phyloP scores from a whole-genome alignment of 441 rosid species.

The Corymbia calophylla region DNA sequence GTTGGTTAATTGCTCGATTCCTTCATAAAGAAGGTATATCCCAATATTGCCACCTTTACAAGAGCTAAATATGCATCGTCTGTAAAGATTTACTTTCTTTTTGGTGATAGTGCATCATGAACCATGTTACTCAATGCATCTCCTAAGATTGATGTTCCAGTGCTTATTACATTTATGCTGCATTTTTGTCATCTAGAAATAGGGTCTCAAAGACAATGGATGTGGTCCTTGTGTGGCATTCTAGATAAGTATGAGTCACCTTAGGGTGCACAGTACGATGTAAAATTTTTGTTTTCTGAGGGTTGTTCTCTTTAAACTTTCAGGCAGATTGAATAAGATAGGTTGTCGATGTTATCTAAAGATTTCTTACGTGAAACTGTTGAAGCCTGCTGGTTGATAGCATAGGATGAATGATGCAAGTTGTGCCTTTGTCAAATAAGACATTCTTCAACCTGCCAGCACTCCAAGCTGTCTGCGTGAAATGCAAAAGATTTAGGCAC shows the following conservation, averaged over 20 bases:
- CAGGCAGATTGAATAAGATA: neutral
- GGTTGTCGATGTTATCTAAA: neutral
- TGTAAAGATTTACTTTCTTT: neutral
- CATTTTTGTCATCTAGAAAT: neutral
- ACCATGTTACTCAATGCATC: neutral
- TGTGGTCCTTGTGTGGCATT: neutral
- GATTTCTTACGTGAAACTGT: neutral
- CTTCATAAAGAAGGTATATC: conserved; percentile 55
- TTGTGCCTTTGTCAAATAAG: neutral
- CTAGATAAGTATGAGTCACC: neutral
- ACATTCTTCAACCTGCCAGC: neutral
- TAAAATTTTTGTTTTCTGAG: neutral
- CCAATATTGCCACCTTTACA: neutral
- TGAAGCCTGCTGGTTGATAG: neutral
- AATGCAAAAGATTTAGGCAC: neutral
- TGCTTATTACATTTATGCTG: neutral
- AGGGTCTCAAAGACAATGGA: neutral
- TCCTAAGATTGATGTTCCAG: neutral
- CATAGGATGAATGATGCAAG: neutral
- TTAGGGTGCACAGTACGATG: neutral
- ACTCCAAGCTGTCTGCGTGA: neutral
- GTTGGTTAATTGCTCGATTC: conserved; percentile 70
- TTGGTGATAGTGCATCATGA: neutral
- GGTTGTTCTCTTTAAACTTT: neutral
- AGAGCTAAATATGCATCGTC: neutral